Percentiles rank a stretch among this genome's conserved stretches.
Conservation (phyloP, 1,139 yeast species). For the Nematodospora anomalae region DNA sequence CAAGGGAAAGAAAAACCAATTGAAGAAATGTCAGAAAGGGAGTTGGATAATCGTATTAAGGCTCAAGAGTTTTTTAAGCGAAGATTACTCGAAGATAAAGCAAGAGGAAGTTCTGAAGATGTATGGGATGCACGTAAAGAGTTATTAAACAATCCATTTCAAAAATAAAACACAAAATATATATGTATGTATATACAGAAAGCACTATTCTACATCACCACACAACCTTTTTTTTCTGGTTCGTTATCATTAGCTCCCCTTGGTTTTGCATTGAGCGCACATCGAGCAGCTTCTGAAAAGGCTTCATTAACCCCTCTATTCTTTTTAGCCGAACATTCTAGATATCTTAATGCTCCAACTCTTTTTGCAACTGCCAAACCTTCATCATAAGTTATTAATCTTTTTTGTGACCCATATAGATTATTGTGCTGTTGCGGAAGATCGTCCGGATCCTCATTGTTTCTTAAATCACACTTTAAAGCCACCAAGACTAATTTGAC, state of each 20-base stretch:
- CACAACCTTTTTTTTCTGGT: conserved; percentile 44
- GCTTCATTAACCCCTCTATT: conserved; percentile 96
- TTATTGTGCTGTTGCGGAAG: conserved; percentile 30
- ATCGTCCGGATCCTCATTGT: conserved; percentile 36
- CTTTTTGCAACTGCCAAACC: conserved; percentile 67
- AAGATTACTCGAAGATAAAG: conserved; percentile 58
- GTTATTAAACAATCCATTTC: conserved; percentile 28
- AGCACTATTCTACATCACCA: conserved; percentile 31
- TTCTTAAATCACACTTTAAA: conserved; percentile 87
- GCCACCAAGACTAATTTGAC: conserved; percentile 93
- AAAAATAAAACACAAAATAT: conserved; percentile 19
- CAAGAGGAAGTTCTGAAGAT: conserved; percentile 75
- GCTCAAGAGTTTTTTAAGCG: conserved; percentile 73
- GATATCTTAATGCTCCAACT: conserved; percentile 78
- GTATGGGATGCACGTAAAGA: conserved; percentile 64
- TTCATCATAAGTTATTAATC: conserved; percentile 51
- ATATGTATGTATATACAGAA: conserved; percentile 1
- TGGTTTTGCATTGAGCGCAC: conserved; percentile 88
- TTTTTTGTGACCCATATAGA: conserved; percentile 41
- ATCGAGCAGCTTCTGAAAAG: conserved; percentile 93
- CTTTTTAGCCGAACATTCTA: conserved; percentile 92
- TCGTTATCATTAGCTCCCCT: conserved; percentile 64
- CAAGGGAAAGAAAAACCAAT: conserved; percentile 21
- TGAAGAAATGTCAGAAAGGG: conserved; percentile 46
- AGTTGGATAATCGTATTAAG: conserved; percentile 49